Conservation (phyloP, 148 eudicot species). For the Suaeda aralocaspica region DNA sequence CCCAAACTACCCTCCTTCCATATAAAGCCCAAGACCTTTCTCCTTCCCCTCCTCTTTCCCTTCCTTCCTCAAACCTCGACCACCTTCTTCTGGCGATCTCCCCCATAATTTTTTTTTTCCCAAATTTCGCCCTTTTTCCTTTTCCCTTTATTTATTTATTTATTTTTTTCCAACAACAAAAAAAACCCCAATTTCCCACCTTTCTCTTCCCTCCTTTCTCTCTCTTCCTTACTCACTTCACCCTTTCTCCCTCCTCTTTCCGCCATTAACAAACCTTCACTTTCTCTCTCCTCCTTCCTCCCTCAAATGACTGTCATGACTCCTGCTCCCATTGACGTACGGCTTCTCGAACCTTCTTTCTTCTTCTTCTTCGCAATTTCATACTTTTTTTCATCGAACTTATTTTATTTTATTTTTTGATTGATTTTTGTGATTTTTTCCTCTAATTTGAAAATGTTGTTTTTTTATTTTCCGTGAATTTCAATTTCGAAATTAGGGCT, state of each 20-base stretch:
- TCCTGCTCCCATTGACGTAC: slow-evolving; percentile 60
- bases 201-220: background rate
- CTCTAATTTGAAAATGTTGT: no score
- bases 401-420: no score
- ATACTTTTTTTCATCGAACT: no score
- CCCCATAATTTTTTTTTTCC: background rate
- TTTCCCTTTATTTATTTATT: no score
- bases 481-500: slow-evolving; percentile 21
- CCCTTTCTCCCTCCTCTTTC: background rate
- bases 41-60: no score
- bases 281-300: background rate
- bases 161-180: no score
- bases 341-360: background rate
- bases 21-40: background rate
- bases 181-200: slow-evolving; percentile 15
- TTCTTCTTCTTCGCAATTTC: background rate
- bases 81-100: slow-evolving; percentile 31
- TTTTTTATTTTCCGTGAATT: slow-evolving; percentile 2
- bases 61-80: slow-evolving; percentile 9
- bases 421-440: no score
- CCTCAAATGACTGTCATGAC: slow-evolving; percentile 56
- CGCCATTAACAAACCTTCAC: background rate
- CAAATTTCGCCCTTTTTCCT: no score
- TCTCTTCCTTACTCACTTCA: background rate
- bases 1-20: background rate